Conservation (phyloP, 352 stramenopile genomes). For the Phytophthora boehmeriae region DNA sequence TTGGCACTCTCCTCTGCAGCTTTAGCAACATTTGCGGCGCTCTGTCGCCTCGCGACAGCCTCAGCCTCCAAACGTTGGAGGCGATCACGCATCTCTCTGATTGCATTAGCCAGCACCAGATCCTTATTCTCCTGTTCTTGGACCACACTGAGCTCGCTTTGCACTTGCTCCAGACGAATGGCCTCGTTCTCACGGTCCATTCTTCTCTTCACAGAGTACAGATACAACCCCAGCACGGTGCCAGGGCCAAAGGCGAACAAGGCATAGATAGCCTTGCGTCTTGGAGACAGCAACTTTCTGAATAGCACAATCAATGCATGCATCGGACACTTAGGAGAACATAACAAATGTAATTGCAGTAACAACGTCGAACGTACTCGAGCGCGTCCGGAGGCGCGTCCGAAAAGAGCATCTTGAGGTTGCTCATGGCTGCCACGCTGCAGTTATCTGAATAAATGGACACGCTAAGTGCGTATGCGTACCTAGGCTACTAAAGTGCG, state of each 20-base stretch:
- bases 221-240: constrained; percentile 66
- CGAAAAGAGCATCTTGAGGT: constrained; percentile 77
- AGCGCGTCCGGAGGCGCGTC: constrained; percentile 66
- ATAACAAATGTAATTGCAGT: background rate
- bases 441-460: background rate
- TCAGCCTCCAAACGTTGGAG: constrained; percentile 61
- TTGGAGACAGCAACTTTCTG: constrained; percentile 69
- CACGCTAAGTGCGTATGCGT: constrained; percentile 14
- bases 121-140: constrained; percentile 58
- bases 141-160: constrained; percentile 49
- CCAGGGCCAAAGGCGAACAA: constrained; percentile 73
- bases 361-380: constrained; percentile 48
- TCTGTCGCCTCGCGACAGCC: constrained; percentile 34
- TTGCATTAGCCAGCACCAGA: constrained; percentile 45
- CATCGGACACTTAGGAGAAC: background rate
- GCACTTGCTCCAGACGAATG: constrained; percentile 47
- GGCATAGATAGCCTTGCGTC: constrained; percentile 68
- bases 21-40: constrained; percentile 17
- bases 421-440: constrained; percentile 16
- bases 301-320: background rate
- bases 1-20: constrained; percentile 1
- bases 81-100: constrained; percentile 69
- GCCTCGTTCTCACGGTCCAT: constrained; percentile 76
- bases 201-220: constrained; percentile 69
- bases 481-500: background rate